A percentile compares a stretch with the other conserved stretches of the same genome.
Evolutionary conservation across 495 filamentous ascomycete species (phyloP).

Genomic region (Melanomma pulvis-pyrius): DNA sequence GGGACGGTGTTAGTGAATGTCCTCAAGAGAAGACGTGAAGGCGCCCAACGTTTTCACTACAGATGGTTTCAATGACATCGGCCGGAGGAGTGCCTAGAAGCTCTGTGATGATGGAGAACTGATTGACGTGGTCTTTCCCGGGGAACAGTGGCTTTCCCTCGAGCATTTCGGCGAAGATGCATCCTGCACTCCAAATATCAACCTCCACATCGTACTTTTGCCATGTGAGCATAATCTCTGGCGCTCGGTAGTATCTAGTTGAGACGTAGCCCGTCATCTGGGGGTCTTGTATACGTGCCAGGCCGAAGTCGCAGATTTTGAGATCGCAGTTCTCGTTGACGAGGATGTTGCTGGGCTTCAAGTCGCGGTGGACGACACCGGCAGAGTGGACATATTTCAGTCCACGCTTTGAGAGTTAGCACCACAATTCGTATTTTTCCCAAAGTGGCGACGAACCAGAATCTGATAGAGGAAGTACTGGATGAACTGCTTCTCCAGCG

Average conservation of each 20-base stretch:
- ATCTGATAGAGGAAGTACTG: constrained; percentile 99
- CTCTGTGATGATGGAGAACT: constrained; percentile 99
- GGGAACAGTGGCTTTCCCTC: constrained; percentile 98
- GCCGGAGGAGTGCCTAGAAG: constrained; percentile 96
- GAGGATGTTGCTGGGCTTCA: constrained; percentile 98
- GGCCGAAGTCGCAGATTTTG: constrained; percentile 98
- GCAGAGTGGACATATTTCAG: constrained; percentile 99
- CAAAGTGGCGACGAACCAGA: constrained; percentile 61
- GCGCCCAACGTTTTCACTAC: constrained; percentile 88
- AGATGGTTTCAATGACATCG: constrained; percentile 97
- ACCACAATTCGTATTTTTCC: constrained; percentile 28
- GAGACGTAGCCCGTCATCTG: constrained; percentile 99
- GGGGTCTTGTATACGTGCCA: constrained; percentile 97
- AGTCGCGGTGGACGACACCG: constrained; percentile 93
- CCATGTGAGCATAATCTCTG: constrained; percentile 99
- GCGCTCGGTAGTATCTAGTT: constrained; percentile 96
- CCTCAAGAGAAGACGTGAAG: neutral
- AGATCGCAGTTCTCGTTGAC: constrained; percentile 99
- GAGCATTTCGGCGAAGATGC: constrained; percentile 99
- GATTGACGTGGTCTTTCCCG: constrained; percentile 98
- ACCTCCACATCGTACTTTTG: constrained; percentile 99
- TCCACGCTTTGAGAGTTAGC: constrained; percentile 68
- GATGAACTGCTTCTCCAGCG: constrained; percentile 98
- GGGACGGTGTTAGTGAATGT: neutral
- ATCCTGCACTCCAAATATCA: constrained; percentile 98